phyloP scores from a whole-genome alignment of 83 land plant genomes.

The Picea engelmannii region DNA sequence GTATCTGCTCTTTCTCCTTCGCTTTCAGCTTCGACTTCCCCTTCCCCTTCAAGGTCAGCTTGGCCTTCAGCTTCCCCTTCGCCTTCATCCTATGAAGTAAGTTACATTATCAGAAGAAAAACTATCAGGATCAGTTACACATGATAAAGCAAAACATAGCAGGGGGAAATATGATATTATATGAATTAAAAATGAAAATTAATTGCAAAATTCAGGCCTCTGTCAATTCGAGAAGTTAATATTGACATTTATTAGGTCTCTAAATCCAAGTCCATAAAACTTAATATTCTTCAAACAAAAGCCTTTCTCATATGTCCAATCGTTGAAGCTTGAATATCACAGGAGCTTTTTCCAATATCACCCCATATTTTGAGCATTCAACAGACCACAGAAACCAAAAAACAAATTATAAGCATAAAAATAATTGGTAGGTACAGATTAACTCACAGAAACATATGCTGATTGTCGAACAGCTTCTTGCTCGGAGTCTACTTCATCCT shows the following conservation, averaged over 20 bases:
- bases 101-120: not conserved
- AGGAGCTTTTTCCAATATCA: too few relatives aligned
- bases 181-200: too few relatives aligned
- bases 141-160: not conserved
- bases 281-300: not conserved
- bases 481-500: constrained; percentile 20
- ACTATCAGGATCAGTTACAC: not conserved
- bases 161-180: not conserved
- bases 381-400: not conserved
- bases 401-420: not conserved
- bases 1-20: constrained; percentile 61
- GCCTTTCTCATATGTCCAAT: not conserved
- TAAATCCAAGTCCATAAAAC: not conserved
- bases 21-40: constrained; percentile 73
- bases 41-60: constrained; percentile 67
- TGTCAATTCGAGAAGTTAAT: too few relatives aligned
- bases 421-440: not conserved
- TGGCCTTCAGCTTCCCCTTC: constrained; percentile 38
- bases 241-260: too few relatives aligned
- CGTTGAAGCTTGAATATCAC: not conserved
- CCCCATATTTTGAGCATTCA: too few relatives aligned
- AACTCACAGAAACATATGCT: constrained; percentile 11
- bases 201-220: too few relatives aligned
- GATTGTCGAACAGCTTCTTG: constrained; percentile 15
- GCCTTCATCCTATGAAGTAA: constrained; percentile 10